These are phyloP conservation scores for Pseudocercospora crystallina DNA, from an alignment of 2,329 filamentous ascomycete genomes.

Conservation along the genomic window DNA sequence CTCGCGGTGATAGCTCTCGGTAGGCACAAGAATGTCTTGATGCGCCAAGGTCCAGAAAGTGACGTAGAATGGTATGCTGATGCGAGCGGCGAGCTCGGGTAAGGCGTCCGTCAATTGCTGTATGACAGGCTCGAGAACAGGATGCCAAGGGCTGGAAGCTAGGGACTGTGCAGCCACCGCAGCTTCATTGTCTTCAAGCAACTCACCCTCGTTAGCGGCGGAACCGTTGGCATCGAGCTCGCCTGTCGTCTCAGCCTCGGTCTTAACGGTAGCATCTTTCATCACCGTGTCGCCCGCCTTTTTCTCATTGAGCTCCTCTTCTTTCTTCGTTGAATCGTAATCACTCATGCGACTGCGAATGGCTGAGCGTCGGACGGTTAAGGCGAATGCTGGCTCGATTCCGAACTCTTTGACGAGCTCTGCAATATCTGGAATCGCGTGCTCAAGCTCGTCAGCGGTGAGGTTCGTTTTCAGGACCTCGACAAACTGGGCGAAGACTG, in stretches of 20 bases:
- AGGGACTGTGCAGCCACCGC: constrained; percentile 8
- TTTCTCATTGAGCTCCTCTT: constrained; percentile 34
- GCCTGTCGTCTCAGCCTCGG: constrained; percentile 15
- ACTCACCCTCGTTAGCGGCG: background rate
- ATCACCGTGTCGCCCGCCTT: constrained; percentile 31
- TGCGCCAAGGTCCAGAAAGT: constrained; percentile 91
- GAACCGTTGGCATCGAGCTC: constrained; percentile 3
- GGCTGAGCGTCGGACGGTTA: constrained; percentile 76
- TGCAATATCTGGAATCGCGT: constrained; percentile 71
- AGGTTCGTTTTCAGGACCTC: constrained; percentile 84
- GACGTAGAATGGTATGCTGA: constrained; percentile 79
- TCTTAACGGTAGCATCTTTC: constrained; percentile 33
- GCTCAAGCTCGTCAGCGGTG: constrained; percentile 72
- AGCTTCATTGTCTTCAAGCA: constrained; percentile 2
- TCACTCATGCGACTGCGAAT: constrained; percentile 65
- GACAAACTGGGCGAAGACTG: constrained; percentile 81
- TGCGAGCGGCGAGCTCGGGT: constrained; percentile 63
- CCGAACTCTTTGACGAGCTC: constrained; percentile 75
- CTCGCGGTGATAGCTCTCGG: constrained; percentile 75
- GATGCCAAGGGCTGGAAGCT: constrained; percentile 53
- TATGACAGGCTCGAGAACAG: constrained; percentile 72
- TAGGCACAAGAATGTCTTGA: constrained; percentile 75
- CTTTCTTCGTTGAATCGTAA: constrained; percentile 38
- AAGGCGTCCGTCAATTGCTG: constrained; percentile 64
- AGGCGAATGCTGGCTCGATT: constrained; percentile 76